These are phyloP conservation scores for Platanthera guangdongensis DNA, from an alignment of 106 monocot species.

Conservation along the genomic window DNA sequence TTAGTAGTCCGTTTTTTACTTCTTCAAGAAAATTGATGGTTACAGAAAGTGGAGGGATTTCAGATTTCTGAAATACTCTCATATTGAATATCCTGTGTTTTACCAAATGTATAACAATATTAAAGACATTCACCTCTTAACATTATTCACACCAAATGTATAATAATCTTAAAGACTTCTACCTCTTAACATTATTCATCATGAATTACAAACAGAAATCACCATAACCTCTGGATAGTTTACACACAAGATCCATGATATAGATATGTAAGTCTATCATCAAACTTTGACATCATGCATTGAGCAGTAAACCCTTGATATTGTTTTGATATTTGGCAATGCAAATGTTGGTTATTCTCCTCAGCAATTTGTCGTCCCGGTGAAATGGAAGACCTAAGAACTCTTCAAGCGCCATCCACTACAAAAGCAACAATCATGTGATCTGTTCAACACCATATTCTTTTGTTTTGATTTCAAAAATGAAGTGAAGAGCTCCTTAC, in stretches of 20 bases:
- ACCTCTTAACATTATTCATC: too few species aligned
- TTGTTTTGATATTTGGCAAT: conserved; percentile 26
- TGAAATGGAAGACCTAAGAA: conserved; percentile 54
- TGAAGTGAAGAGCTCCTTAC: not conserved
- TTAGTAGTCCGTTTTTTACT: too few species aligned
- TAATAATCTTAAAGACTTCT: too few species aligned
- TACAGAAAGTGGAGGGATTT: too few species aligned
- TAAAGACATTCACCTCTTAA: too few species aligned
- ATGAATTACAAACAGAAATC: not conserved
- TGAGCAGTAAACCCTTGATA: conserved; percentile 49
- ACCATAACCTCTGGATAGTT: not conserved
- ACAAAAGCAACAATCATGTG: not conserved
- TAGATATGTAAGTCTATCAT: conserved; percentile 49
- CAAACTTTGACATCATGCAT: conserved; percentile 67
- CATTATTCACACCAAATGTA: too few species aligned
- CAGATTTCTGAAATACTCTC: too few species aligned
- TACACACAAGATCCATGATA: conserved; percentile 23
- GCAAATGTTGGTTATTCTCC: conserved; percentile 43
- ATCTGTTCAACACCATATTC: not conserved
- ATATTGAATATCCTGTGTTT: too few species aligned
- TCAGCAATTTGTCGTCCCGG: conserved; percentile 47
- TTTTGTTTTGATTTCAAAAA: not conserved
- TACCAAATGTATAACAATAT: too few species aligned
- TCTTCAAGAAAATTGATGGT: too few species aligned
- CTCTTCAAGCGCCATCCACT: conserved; percentile 88